Evolutionary conservation across 306 rosid species (phyloP), one percentile per base, ranked within the genome.

Genomic region (Sphenostylis stenocarpa): DNA sequence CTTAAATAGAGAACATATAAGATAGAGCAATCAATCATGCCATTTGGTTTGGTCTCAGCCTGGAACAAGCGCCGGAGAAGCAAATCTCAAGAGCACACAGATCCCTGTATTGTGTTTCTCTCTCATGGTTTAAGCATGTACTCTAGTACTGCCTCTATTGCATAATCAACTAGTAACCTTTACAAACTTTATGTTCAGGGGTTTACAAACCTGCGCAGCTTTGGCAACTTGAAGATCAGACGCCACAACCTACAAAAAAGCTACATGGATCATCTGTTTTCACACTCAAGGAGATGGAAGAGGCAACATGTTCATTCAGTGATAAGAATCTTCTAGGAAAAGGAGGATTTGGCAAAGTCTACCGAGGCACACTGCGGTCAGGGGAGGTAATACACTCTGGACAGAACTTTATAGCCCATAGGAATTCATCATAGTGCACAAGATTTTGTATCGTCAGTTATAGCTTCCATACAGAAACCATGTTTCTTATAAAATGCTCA

Each of bases 271-370:
- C 99, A 29, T 76, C 87, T 23, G 92, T 95, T 43, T 95, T 80
- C 86, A 95, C 89, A 29, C 90, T 92, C 68, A 89, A 70, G 83
- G 99, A 95, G 75, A 95, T 92, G 99, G 97, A 95, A 73, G 97
- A 87, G 75, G 99, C 99, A 31, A 89, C 99, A 5, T 72, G 84
- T 76, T 92, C 97, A 49, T 95, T 95, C 90, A 86, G 92, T 41
- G 99, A 95, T 1, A 87, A 84, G 13, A 95, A 95, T 73, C 76
- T 92, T 15, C 89, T 95, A 3, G 99, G 99, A 0, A 95, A 92
- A 84, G 99, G 99, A 68, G 99, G 99, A 36, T 95, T 95, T 31
- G 99, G 99, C 60, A 88, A 88, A 47, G 99, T 95, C 44, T 90
- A 95, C 81, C 74, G 79, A 2, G 97, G 96, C 68, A 88, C 86